Base-by-base conservation (phyloP, 2,329 filamentous ascomycete species). In the Penicillium sp. region DNA sequence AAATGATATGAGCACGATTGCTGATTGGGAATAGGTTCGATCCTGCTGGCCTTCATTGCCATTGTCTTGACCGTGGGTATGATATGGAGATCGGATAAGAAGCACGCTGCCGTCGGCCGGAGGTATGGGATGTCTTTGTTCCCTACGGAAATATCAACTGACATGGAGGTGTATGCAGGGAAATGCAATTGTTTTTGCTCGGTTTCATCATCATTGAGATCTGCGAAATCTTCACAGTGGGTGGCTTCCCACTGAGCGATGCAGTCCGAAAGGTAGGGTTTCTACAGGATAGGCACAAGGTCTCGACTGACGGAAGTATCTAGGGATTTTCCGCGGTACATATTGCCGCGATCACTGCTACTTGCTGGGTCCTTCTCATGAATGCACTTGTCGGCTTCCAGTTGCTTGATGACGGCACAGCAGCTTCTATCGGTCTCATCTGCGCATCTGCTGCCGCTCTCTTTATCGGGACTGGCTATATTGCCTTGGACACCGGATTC, bases 221-320 rank as follows among this genome's bases (percentile, higher is more conserved):
- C 67, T 97, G 92, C 76, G 94, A 97, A 74, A 96, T 99, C 68
- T 97, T 99, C 77, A 92, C 91, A 0, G 86, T 97, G 35, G 94
- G 94, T 64, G 89, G 88, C 30, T 93, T 99, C 67, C 91, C 93
- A 3, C 77, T 97, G 19, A 78, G 84, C 63, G 77, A 81, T 50
- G 84, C 77, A 47, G 88, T 90, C 56, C 86, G 91, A 60, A 77
- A 77, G 70, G 71, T 82, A 89, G 67, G 91, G 89, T 46, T 37
- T 31, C 16, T 33, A 9, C 14, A 31, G 9, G n/a, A 35, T 51
- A 46, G 16, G 37, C 46, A 19, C 16, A 10, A 33, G 49, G 8
- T 8, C 25, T 19, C 16, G 28, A 25, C 65, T 67, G 48, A 63
- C 49, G 26, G 22, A 30, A 33, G 9, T 6, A 40, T 44, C 9